Evolutionary conservation across 352 stramenopile species (phyloP).

Genomic region (Phytophthora boehmeriae): DNA sequence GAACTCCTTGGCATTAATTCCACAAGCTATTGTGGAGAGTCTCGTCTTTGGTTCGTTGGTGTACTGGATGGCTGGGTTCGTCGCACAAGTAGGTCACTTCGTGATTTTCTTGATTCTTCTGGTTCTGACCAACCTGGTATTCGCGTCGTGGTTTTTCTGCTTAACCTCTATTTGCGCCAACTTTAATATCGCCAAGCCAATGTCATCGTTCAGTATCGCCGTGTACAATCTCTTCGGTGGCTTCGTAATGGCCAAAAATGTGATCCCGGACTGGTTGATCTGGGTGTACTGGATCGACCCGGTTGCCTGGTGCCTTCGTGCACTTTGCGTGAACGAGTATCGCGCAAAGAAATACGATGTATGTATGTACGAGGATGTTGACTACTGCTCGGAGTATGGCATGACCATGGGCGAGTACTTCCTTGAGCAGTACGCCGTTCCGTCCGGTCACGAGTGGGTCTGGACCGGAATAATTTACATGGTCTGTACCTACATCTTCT

Average conservation of each 20-base stretch:
- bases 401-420: conserved; percentile 41
- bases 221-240: conserved; percentile 49
- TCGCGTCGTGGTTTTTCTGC: conserved; percentile 43
- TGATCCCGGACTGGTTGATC: conserved; percentile 33
- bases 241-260: conserved; percentile 41
- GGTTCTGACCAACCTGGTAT: conserved; percentile 40
- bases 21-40: conserved; percentile 51
- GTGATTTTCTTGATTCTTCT: conserved; percentile 42
- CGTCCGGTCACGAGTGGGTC: conserved; percentile 28
- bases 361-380: conserved; percentile 28
- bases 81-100: conserved; percentile 24
- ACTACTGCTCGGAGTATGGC: conserved; percentile 29
- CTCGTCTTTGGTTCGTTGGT: conserved; percentile 76
- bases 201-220: conserved; percentile 42
- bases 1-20: conserved; percentile 32
- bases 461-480: conserved; percentile 35
- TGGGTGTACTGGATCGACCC: conserved; percentile 59
- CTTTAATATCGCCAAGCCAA: conserved; percentile 44
- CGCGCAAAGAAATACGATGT: conserved; percentile 5
- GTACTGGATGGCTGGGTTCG: conserved; percentile 79
- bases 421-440: conserved; percentile 36
- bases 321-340: conserved; percentile 27
- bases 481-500: conserved; percentile 22
- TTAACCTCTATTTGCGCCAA: conserved; percentile 35
- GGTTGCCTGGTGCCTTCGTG: conserved; percentile 34